A percentile compares a stretch with the other conserved stretches of the same genome.
phyloP scores from a whole-genome alignment of 148 eudicot species.

The Rhododendron ovatum region DNA sequence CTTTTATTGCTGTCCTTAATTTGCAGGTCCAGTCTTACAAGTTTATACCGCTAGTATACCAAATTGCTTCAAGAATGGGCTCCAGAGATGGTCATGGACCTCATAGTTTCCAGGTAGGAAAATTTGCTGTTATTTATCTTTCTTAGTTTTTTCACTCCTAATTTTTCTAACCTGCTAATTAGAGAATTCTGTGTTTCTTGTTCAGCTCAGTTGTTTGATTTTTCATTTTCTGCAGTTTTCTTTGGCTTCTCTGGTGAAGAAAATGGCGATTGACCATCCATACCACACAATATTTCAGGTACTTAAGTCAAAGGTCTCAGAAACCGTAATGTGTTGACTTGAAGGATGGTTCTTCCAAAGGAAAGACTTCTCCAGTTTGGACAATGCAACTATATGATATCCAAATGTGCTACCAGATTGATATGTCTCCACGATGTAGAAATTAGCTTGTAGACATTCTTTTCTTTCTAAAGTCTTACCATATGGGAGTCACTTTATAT shows the following conservation, averaged over 20 bases:
- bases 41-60: slow-evolving; percentile 91
- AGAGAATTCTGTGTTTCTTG: background rate
- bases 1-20: background rate
- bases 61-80: slow-evolving; percentile 97
- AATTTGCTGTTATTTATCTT: background rate
- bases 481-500: background rate
- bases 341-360: background rate
- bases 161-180: background rate
- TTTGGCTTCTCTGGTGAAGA: slow-evolving; percentile 85
- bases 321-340: background rate
- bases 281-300: slow-evolving; percentile 98
- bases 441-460: background rate
- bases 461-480: background rate
- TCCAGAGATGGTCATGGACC: slow-evolving; percentile 68
- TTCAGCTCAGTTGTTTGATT: background rate
- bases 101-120: slow-evolving; percentile 72
- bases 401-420: background rate
- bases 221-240: slow-evolving; percentile 64
- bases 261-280: slow-evolving; percentile 95
- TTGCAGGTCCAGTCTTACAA: slow-evolving; percentile 90
- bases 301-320: background rate
- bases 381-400: background rate
- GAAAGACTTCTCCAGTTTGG: background rate
- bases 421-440: background rate
- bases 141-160: background rate